Evolutionary conservation across 164 flowering plant genomes (phyloP), one percentile per base, ranked within the genome.

Genomic region (Buxus sempervirens): DNA sequence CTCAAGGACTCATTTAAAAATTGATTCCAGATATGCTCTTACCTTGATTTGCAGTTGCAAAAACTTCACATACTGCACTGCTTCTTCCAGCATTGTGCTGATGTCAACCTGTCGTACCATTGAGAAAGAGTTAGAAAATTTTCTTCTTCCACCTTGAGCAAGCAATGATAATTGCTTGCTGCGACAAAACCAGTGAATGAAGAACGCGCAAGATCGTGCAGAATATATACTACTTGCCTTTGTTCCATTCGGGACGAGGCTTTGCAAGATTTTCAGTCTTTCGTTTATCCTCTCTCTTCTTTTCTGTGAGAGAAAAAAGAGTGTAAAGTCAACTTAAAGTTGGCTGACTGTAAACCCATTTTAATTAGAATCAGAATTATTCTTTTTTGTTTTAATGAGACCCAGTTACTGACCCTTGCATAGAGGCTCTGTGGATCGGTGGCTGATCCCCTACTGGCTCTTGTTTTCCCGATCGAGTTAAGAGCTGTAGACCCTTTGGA

Each of bases 11-110:
- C n/a, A n/a, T n/a, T n/a, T 15, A 45, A 15, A 4, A 10, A 10
- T 10, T 45, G 51, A 15, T 5, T 45, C 5, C 51, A 45, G 2
- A 1, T 45, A 1, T 61, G 73, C 61, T 77, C 58, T 58, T 84
- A 94, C 98, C 97, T 90, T 91, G 72, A 95, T 95, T 75, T 91
- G 98, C 57, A 91, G 92, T 83, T 95, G 97, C 80, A 95, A 76
- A 72, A 95, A 92, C 82, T 95, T 95, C 27, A 95, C 98, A 75
- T 95, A 95, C 48, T 90, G 85, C 58, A 90, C 96, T 41, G 97
- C 99, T 62, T 95, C 99, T 86, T 95, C 99, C 18, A 95, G 92
- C 99, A 95, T 92, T 73, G 99, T 95, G 76, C 99, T 92, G 54
- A 95, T 92, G 64, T 92, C 99, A 58, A 93, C 98, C 94, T 88